Conservation (phyloP, 1,284 basidiomycete species). For the Ganoderma sp. region DNA sequence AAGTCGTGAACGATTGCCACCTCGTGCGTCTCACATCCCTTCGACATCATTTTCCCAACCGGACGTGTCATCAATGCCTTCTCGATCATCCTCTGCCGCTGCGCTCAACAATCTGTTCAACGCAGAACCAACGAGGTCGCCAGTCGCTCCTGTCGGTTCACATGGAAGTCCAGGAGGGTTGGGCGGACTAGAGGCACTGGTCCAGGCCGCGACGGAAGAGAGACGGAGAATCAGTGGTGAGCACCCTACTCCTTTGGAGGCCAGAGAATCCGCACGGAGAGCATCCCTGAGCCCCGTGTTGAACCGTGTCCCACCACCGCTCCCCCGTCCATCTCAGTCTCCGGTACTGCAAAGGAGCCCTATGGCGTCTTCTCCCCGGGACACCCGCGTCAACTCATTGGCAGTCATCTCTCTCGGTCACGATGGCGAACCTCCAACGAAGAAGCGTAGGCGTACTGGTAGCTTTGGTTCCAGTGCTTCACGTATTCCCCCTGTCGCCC, state of each 20-base stretch:
- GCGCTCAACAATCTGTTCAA: conserved; percentile 38
- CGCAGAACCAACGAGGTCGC: conserved; percentile 33
- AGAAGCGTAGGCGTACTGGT: conserved; percentile 29
- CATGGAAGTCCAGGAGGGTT: conserved; percentile 30
- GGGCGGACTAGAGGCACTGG: conserved; percentile 58
- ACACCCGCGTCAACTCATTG: conserved; percentile 28
- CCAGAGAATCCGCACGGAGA: conserved; percentile 26
- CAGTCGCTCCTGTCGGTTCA: conserved; percentile 22
- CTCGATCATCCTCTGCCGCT: conserved; percentile 29
- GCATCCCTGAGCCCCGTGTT: conserved; percentile 37
- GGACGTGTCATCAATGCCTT: conserved; percentile 12
- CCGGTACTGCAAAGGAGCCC: conserved; percentile 26
- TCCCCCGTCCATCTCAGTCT: conserved; percentile 25
- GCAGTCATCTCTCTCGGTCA: conserved; percentile 28
- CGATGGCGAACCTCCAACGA: conserved; percentile 34
- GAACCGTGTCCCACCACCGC: conserved; percentile 26
- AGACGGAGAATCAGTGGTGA: conserved; percentile 50
- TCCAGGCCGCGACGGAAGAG: conserved; percentile 61
- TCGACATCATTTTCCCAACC: conserved; percentile 23
- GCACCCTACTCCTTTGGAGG: conserved; percentile 26
- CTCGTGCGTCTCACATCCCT: conserved; percentile 11
- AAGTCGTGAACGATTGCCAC: conserved; percentile 13
- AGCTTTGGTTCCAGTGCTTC: conserved; percentile 19
- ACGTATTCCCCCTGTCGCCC: background rate
- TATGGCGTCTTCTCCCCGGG: conserved; percentile 25